These are phyloP conservation scores for Erythrophleum fordii DNA, from an alignment of 306 rosid species.

Conservation along the genomic window DNA sequence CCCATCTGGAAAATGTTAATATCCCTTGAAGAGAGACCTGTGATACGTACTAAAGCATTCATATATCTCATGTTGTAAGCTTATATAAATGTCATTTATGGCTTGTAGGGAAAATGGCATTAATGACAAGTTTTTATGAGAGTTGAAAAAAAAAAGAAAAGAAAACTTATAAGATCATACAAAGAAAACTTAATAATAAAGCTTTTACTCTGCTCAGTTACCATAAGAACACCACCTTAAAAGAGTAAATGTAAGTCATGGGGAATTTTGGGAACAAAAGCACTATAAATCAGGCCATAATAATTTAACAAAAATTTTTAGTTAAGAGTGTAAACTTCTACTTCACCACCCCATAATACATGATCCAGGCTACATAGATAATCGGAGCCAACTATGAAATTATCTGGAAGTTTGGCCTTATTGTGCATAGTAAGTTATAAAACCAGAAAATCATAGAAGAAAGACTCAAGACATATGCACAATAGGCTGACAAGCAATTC, in stretches of 20 bases:
- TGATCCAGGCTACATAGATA: constrained; percentile 26
- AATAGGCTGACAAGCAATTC: constrained; percentile 44
- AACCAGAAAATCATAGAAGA: constrained; percentile 39
- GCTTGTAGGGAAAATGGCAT: neutral
- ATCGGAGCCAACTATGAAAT: constrained; percentile 31
- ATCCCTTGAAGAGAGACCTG: too few relatives aligned
- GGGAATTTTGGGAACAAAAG: neutral
- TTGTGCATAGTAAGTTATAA: constrained; percentile 32
- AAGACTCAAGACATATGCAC: constrained; percentile 57
- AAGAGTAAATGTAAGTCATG: neutral
- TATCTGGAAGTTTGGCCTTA: constrained; percentile 31
- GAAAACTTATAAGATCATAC: neutral
- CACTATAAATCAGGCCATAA: neutral
- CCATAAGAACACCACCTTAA: neutral
- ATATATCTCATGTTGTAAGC: neutral
- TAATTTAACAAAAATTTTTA: constrained; percentile 25
- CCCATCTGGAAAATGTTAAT: too few relatives aligned
- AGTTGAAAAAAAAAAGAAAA: neutral
- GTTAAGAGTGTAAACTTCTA: constrained; percentile 17
- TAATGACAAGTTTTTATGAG: neutral
- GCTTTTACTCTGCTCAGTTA: neutral
- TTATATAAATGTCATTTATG: neutral
- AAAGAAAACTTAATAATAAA: neutral
- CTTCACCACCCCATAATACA: constrained; percentile 32
- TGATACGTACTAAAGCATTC: neutral